Conservation (phyloP, 352 stramenopile genomes). For the Pythium pectinolyticum region DNA sequence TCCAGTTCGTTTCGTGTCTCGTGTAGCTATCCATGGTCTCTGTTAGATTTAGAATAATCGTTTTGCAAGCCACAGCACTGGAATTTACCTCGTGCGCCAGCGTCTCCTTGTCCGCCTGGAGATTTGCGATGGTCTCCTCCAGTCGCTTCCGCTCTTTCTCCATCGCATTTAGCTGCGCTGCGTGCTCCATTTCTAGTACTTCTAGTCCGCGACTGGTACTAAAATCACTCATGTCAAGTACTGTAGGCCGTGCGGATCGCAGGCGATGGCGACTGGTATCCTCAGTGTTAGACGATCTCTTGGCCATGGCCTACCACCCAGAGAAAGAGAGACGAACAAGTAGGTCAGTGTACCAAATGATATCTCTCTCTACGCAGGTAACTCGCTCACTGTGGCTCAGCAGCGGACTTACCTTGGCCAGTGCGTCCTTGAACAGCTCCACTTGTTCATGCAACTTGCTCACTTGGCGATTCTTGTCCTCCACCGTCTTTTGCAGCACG, state of each 20-base stretch:
- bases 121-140: slow-evolving; percentile 3
- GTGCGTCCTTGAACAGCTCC: slow-evolving; percentile 60
- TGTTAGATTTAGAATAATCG: too few relatives aligned
- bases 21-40: not conserved
- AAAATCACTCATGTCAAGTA: not conserved
- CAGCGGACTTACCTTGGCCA: slow-evolving; percentile 34
- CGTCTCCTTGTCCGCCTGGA: not conserved
- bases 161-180: slow-evolving; percentile 4
- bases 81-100: not conserved
- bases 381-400: not conserved
- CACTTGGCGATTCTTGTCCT: slow-evolving; percentile 36
- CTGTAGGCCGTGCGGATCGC: too few relatives aligned
- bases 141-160: slow-evolving; percentile 23
- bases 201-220: not conserved
- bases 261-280: not conserved
- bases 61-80: not conserved
- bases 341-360: not conserved
- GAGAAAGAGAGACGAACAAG: not conserved
- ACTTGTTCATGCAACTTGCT: slow-evolving; percentile 47
- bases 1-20: not conserved
- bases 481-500: slow-evolving; percentile 28
- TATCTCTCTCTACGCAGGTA: not conserved
- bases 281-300: not conserved
- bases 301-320: not conserved
- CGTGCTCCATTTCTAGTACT: slow-evolving; percentile 9